These are phyloP conservation scores for Claviceps purpurea DNA, from an alignment of 2,329 filamentous ascomycete genomes.

Conservation along the genomic window DNA sequence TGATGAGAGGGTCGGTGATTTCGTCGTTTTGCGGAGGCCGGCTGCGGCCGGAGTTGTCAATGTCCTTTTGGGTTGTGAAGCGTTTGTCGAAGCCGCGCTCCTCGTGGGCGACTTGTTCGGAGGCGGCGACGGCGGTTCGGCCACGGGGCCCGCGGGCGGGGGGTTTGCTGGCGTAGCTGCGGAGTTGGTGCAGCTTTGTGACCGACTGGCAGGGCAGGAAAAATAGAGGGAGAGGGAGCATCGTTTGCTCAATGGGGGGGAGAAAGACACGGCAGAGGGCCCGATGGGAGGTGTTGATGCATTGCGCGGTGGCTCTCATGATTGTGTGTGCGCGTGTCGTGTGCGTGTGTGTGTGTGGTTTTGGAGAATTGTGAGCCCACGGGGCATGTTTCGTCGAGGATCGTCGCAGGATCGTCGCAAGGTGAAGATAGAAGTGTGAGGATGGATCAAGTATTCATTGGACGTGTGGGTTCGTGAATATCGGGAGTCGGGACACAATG, in stretches of 20 bases:
- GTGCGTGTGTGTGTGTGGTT: background rate
- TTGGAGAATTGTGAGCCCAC: background rate
- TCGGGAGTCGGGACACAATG: background rate
- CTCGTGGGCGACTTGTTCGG: conserved; percentile 8
- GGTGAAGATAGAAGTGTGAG: too few relatives aligned
- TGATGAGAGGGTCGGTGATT: conserved; percentile 29
- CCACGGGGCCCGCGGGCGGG: background rate
- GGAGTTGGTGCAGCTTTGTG: background rate
- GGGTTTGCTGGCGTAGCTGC: background rate
- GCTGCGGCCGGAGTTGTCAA: conserved; percentile 21
- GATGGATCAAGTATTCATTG: too few relatives aligned
- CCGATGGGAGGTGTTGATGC: conserved; percentile 29
- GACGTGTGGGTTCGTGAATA: too few relatives aligned
- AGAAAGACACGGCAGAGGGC: conserved; percentile 36
- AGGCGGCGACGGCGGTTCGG: background rate
- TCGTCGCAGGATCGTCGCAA: too few relatives aligned
- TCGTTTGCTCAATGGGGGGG: conserved; percentile 7
- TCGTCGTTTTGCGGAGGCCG: conserved; percentile 29
- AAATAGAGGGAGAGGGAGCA: background rate
- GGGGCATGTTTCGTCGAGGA: background rate
- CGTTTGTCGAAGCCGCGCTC: conserved; percentile 18
- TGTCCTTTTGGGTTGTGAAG: conserved; percentile 21
- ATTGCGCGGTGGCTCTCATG: conserved; percentile 25
- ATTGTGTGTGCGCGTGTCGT: background rate
- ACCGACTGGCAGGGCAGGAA: background rate